Base-by-base conservation (phyloP, 2,329 filamentous ascomycete genomes). In the Colletotrichum ledebouriae region DNA sequence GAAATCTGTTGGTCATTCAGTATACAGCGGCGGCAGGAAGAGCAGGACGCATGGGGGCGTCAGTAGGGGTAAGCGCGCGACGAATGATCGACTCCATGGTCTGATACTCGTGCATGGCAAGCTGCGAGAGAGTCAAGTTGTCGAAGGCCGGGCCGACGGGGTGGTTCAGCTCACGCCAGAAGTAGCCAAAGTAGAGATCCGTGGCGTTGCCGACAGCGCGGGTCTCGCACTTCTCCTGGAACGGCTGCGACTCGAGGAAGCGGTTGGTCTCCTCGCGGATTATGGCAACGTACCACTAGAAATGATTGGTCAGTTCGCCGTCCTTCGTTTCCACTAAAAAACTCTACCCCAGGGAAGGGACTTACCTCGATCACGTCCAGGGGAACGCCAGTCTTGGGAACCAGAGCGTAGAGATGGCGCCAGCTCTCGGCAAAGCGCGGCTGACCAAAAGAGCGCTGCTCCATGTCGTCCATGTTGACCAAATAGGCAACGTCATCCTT, bases 401-500 rank as follows among this genome's bases (percentile, higher is more conserved):
- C 79, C 34, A 90, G 76, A 0, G 82, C 82, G 73, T 86, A 87
- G 69, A 85, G 80, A 70, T 88, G 83, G 25, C 78, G 75, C 87
- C 87, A 90, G 39, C 77, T 71, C 17, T 80, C 71, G 1, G 86
- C 81, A 59, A 80, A 81, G 4, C 78, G 79, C 1, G 88, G 87
- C 73, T 85, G 80, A 53, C 83, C 83, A 72, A 81, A 83, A 22
- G 79, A 75, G 6, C 73, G 74, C 56, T 78, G 71, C 53, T 80
- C 78, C 15, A 70, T 52, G 0, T 81, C 77, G 0, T 73, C 47
- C 70, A 87, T 72, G 15, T 76, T 74, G 3, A 78, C 78, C n/a
- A 81, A 59, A 59, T 72, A 81, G 6, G 85, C 82, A 70, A 91
- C 80, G 71, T 87, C 84, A 72, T 89, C 86, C 77, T 90, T 90